These are phyloP conservation scores for Oryza punctata DNA, from an alignment of 176 grass and related monocot species.

Conservation along the genomic window DNA sequence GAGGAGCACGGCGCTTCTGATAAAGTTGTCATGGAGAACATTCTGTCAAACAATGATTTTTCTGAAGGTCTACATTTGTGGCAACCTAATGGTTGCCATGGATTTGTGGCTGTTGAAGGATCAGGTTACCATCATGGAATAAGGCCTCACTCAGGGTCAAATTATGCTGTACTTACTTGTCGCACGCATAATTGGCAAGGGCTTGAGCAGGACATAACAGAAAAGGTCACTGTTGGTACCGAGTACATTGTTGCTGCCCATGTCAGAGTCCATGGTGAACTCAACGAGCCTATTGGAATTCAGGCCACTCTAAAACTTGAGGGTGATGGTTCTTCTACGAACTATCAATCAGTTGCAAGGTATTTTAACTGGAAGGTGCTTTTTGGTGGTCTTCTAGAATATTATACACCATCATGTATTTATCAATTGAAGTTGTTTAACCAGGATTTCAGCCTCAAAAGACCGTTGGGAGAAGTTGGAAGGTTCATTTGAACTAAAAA, in stretches of 20 bases:
- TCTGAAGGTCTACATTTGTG: constrained; percentile 71
- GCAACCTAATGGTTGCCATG: constrained; percentile 76
- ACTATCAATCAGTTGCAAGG: constrained; percentile 66
- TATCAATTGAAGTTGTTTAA: constrained; percentile 33
- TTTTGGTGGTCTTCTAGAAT: constrained; percentile 22
- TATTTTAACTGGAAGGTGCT: constrained; percentile 36
- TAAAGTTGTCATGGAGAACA: constrained; percentile 64
- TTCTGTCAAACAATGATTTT: constrained; percentile 82
- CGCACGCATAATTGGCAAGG: constrained; percentile 87
- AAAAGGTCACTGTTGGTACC: constrained; percentile 54
- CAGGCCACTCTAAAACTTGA: constrained; percentile 80
- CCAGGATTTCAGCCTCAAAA: constrained; percentile 57
- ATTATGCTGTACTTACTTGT: constrained; percentile 77
- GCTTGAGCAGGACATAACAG: constrained; percentile 81
- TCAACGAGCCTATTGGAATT: constrained; percentile 54
- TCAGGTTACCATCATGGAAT: constrained; percentile 66
- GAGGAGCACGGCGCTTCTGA: constrained; percentile 28
- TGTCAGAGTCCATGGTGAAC: constrained; percentile 70
- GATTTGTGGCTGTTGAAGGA: constrained; percentile 65
- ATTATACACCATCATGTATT: constrained; percentile 13
- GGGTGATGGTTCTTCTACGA: constrained; percentile 52
- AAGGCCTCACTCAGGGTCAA: constrained; percentile 70
- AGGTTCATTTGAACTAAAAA: constrained; percentile 74
- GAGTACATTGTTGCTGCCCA: constrained; percentile 64
- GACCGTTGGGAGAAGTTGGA: constrained; percentile 81